Evolutionary conservation across 2,329 filamentous ascomycete species (phyloP), one percentile per base, ranked within the genome.

Genomic region (Colletotrichum navitas): DNA sequence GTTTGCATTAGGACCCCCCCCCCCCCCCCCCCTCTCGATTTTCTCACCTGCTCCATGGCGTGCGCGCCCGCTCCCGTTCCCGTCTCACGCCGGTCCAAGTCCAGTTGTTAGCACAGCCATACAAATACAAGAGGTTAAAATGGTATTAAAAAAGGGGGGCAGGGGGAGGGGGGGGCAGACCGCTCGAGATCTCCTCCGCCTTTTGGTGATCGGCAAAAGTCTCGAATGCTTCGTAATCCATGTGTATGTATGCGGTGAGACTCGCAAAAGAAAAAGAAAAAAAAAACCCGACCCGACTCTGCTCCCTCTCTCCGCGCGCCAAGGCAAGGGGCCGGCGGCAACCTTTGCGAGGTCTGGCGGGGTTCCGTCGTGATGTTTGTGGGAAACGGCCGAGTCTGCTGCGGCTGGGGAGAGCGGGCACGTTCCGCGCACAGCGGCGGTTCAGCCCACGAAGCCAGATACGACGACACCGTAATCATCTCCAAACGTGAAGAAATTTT

Each of bases 381-480:
- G n/a, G 14, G 56, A 34, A 36, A 12, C 11, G 29, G 29, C 29
- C 39, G 29, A 16, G 29, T 45, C 45, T n/a, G 55, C 36, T 41
- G 29, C 14, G 18, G 16, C 36, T 14, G 36, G 39, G 16, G 39
- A 11, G 5, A 41, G 39, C 39, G 39, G 39, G 14, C 8, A 34
- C 36, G 26, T 47, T 21, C 26, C 8, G 8, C 51, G 26, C 49
- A 51, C 29, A 4, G 34, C 10, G 34, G 34, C 10, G 34, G 34
- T 16, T 2, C 16, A n/a, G 39, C 5, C 26, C 32, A 14, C 32
- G n/a, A 56, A 62, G 63, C 49, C 51, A 51, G 56, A 67, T 67
- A 56, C 24, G n/a, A 24, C 51, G n/a, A 63, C 29, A 68, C 58
- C 43, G 34, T 58, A 52, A 68, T 62, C 64, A 52, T 51, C 26